These are phyloP conservation scores for Syzygium aromaticum DNA, from an alignment of 345 rosid genomes.

Conservation along the genomic window DNA sequence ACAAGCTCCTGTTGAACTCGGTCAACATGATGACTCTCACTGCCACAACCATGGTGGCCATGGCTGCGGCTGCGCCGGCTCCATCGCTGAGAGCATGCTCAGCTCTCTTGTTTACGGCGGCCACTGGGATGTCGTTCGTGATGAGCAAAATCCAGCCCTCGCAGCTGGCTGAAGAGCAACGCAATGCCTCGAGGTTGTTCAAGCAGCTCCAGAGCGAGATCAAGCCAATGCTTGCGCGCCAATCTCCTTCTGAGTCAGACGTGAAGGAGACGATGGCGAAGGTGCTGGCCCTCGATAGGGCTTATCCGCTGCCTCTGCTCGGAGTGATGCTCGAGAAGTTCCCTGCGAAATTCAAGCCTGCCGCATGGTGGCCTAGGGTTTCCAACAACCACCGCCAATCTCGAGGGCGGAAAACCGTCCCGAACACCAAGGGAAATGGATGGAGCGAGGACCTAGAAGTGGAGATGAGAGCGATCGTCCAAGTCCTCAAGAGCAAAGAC, in stretches of 20 bases:
- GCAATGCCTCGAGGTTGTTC: constrained; percentile 22
- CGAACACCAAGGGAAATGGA: constrained; percentile 1
- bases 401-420: rapidly evolving
- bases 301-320: constrained; percentile 30
- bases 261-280: constrained; percentile 14
- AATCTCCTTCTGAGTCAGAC: constrained; percentile 3
- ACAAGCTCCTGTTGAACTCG: constrained; percentile 49
- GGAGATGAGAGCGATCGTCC: constrained; percentile 26
- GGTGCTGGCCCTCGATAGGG: constrained; percentile 20
- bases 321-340: constrained; percentile 33
- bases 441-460: constrained; percentile 25
- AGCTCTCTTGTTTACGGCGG: constrained; percentile 17
- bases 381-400: background rate
- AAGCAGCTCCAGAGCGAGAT: constrained; percentile 15
- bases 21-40: constrained; percentile 60
- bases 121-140: constrained; percentile 15
- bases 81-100: constrained; percentile 1
- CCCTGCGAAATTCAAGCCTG: constrained; percentile 14
- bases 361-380: constrained; percentile 22
- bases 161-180: constrained; percentile 32
- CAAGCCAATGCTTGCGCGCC: constrained; percentile 1
- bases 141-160: constrained; percentile 35
- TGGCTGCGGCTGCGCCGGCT: background rate
- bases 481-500: constrained; percentile 24
- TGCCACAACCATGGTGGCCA: constrained; percentile 23